Evolutionary conservation across 495 filamentous ascomycete genomes (phyloP).

Genomic region (Terfezia boudieri): DNA sequence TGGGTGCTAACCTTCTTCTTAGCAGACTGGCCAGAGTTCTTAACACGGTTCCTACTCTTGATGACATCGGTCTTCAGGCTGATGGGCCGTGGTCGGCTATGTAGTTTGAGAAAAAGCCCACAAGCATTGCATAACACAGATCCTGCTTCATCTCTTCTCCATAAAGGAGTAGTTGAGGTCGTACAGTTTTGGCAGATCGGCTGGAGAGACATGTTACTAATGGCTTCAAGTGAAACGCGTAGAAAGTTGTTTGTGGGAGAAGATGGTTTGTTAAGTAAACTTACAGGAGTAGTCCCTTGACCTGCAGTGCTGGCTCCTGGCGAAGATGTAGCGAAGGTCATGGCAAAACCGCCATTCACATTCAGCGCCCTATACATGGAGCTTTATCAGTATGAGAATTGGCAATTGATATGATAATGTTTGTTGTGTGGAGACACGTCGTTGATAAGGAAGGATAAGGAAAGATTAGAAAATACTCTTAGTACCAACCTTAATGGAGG

Average conservation of each 20-base stretch:
- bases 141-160: slow-evolving; percentile 88
- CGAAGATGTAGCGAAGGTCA: slow-evolving; percentile 20
- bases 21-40: slow-evolving; percentile 61
- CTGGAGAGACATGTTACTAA: slow-evolving; percentile 29
- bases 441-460: slow-evolving; percentile 3
- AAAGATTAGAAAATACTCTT: slow-evolving; percentile 10
- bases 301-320: slow-evolving; percentile 17
- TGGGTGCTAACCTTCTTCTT: slow-evolving; percentile 59
- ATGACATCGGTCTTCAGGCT: slow-evolving; percentile 98
- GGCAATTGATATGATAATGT: background rate
- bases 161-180: slow-evolving; percentile 87
- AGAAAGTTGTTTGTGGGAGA: slow-evolving; percentile 8
- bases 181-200: slow-evolving; percentile 93
- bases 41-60: slow-evolving; percentile 95
- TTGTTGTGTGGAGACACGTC: background rate
- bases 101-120: slow-evolving; percentile 89
- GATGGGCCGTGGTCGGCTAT: slow-evolving; percentile 78
- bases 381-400: background rate
- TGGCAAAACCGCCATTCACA: slow-evolving; percentile 17
- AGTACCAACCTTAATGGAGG: slow-evolving; percentile 19
- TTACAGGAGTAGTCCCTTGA: slow-evolving; percentile 19
- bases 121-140: slow-evolving; percentile 99
- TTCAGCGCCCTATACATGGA: background rate
- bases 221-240: slow-evolving; percentile 12
- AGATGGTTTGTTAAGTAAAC: slow-evolving; percentile 3